Conservation (phyloP, 2,329 filamentous ascomycete genomes). For the Didymella pinodella region DNA sequence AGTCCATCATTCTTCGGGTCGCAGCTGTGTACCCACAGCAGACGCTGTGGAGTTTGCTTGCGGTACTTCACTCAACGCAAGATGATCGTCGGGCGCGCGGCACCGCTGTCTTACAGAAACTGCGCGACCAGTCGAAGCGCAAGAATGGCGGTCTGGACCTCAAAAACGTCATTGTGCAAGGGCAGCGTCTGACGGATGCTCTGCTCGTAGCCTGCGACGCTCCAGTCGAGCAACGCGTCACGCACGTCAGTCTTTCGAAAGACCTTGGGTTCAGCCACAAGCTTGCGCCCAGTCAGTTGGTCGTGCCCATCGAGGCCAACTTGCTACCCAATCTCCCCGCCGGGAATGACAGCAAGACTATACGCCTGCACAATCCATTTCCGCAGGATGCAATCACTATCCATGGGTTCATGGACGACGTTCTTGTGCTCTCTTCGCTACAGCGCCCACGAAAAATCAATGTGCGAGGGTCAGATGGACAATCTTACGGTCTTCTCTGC, state of each 20-base stretch:
- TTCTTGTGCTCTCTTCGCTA: conserved; percentile 86
- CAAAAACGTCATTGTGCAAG: conserved; percentile 74
- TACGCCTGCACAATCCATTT: conserved; percentile 82
- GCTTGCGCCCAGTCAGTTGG: conserved; percentile 79
- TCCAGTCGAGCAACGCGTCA: conserved; percentile 73
- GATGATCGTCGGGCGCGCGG: conserved; percentile 70
- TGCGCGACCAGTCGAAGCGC: conserved; percentile 62
- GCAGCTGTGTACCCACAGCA: conserved; percentile 87
- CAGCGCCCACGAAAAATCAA: conserved; percentile 91
- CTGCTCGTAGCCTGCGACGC: conserved; percentile 82
- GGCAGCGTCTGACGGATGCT: conserved; percentile 84
- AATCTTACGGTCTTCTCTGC: conserved; percentile 86
- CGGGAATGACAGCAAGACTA: conserved; percentile 71
- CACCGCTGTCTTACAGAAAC: conserved; percentile 50
- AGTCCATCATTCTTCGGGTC: conserved; percentile 85
- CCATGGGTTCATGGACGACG: conserved; percentile 80
- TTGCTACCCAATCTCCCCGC: conserved; percentile 81
- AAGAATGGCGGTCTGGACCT: conserved; percentile 68
- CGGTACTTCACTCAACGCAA: conserved; percentile 82
- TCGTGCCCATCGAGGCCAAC: conserved; percentile 86
- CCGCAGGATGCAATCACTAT: conserved; percentile 87
- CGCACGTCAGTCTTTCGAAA: conserved; percentile 76
- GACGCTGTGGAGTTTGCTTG: conserved; percentile 88
- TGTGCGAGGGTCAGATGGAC: conserved; percentile 87
- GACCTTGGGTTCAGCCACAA: conserved; percentile 87